A percentile compares a stretch with the other conserved stretches of the same genome.
Conservation (phyloP, 345 rosid genomes). For the Leavenworthia alabamica region DNA sequence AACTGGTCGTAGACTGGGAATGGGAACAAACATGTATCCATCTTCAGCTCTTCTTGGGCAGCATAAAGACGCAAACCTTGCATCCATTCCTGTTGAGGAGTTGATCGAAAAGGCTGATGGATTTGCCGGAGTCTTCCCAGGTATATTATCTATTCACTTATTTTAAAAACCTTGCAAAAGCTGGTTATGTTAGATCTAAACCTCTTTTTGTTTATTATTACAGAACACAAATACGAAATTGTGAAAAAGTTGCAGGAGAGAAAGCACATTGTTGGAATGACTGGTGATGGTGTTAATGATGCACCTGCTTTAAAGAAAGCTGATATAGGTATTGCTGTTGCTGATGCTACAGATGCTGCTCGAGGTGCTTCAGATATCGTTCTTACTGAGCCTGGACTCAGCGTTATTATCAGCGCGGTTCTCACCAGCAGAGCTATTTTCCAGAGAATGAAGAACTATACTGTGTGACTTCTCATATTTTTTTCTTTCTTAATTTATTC, state of each 20-base stretch:
- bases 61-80: conserved; percentile 67
- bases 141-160: conserved; percentile 36
- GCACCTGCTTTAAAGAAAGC: conserved; percentile 98
- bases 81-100: conserved; percentile 85
- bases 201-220: conserved; percentile 5
- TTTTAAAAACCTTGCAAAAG: not conserved
- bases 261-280: conserved; percentile 98
- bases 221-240: conserved; percentile 95
- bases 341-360: conserved; percentile 99
- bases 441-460: conserved; percentile 98
- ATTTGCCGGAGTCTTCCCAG: conserved; percentile 97
- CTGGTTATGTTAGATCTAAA: not conserved
- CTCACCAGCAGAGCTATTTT: conserved; percentile 95
- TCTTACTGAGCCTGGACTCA: conserved; percentile 94
- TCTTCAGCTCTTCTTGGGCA: conserved; percentile 88
- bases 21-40: conserved; percentile 99
- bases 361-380: conserved; percentile 96
- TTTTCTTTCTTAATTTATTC: not conserved
- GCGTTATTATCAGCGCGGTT: conserved; percentile 92
- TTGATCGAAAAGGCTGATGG: conserved; percentile 97
- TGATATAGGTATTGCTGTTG: conserved; percentile 97
- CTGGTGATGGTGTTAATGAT: conserved; percentile 97
- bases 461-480: conserved; percentile 39
- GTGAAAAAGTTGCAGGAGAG: conserved; percentile 88
- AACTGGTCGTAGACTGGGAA: conserved; percentile 97